phyloP scores from a whole-genome alignment of 257 asterid species.

The Solanum raphanifolium region DNA sequence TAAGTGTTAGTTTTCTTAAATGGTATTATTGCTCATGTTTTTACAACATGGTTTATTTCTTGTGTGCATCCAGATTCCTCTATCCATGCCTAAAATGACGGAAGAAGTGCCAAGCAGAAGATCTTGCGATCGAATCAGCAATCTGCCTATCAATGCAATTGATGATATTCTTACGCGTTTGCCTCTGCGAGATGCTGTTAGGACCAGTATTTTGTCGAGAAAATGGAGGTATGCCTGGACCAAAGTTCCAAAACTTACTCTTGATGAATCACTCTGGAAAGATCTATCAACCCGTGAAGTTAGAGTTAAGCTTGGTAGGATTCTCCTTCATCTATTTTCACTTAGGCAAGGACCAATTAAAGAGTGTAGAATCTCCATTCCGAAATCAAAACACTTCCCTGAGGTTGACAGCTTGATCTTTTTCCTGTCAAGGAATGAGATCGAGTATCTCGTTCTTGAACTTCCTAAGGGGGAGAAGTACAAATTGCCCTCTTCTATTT shows the following conservation, averaged over 20 bases:
- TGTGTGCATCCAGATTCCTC: neutral
- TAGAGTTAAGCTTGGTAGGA: neutral
- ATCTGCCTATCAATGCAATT: neutral
- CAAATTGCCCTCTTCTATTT: neutral
- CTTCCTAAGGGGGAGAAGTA: neutral
- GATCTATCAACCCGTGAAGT: neutral
- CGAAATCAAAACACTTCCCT: neutral
- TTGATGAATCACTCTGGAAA: neutral
- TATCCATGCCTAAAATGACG: neutral
- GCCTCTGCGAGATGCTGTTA: neutral
- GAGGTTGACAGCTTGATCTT: neutral
- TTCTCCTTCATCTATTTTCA: neutral
- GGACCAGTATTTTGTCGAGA: constrained; percentile 3
- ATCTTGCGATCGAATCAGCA: neutral
- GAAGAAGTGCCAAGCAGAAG: neutral
- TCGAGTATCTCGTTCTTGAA: neutral
- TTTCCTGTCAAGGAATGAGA: neutral
- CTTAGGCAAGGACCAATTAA: neutral
- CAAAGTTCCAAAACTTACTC: neutral
- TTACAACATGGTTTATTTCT: neutral
- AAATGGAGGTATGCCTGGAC: constrained; percentile 2
- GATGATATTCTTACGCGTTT: neutral
- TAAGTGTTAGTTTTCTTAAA: too few relatives aligned
- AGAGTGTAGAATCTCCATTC: neutral
- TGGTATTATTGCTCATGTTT: neutral